Base-by-base conservation (phyloP, 768 basidiomycete genomes). In the Clitopilus passeckerianus region DNA sequence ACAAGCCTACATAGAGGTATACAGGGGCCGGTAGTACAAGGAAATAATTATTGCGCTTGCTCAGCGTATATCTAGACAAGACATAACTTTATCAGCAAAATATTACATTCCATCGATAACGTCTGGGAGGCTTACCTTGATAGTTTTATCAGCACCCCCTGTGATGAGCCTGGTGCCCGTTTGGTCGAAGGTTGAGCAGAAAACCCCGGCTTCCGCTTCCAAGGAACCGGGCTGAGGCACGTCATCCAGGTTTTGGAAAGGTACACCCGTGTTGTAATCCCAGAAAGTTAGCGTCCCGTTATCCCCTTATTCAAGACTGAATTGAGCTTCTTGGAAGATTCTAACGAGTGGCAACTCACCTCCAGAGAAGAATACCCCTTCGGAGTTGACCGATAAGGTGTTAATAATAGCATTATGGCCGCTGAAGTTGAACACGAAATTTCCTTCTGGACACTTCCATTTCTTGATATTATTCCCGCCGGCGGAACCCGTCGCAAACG, bases 391-490 rank as follows among this genome's bases (percentile, higher is more conserved):
- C 10, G 89, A 87, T 59, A 98, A 68, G 6, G 94, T 95, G 72
- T 99, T 99, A 80, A 99, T 93, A 74, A 98, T 98, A 1, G 95
- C 93, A 61, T 97, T 94, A 71, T 98, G 97, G 0, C 97, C 97
- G 46, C 85, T 79, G 71, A 98, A 97, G 75, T 98, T 99, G 81
- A 91, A 93, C 2, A 98, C 96, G 64, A 99, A 98, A 1, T 85
- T 72, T 52, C 97, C 97, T 63, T 98, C 93, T 5, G 97, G 97
- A 66, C 94, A 98, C 67, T 96, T 97, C 96, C 96, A 99, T 72
- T 98, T 98, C 71, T 99, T 99, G 77, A 99, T 98, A 72, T 98
- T 98, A 78, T 98, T 98, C 0, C 95, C 97, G n/a, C 97, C 97
- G 0, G 96, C 91, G 23, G 93, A 95, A 54, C 91, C 97, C 2